Evolutionary conservation across 495 filamentous ascomycete species (phyloP).

Genomic region (Penicillium nucicola): DNA sequence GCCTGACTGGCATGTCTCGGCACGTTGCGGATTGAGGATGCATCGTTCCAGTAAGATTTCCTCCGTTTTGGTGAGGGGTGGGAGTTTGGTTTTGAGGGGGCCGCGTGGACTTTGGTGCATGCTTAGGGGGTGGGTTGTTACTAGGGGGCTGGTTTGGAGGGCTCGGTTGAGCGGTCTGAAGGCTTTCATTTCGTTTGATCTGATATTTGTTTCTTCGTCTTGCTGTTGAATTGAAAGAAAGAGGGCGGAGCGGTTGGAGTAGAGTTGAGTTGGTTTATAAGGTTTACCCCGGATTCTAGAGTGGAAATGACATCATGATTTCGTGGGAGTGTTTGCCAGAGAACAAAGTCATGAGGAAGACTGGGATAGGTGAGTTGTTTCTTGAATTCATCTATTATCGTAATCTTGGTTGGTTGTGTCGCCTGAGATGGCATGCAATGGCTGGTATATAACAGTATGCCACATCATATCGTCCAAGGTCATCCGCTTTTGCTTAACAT

Average conservation of each 20-base stretch:
- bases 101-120: no score
- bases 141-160: not conserved
- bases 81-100: not conserved
- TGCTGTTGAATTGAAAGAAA: not conserved
- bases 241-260: not conserved
- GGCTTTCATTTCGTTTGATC: not conserved
- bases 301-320: conserved; percentile 3
- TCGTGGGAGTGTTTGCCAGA: not conserved
- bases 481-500: no score
- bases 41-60: conserved; percentile 17
- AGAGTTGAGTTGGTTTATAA: not conserved
- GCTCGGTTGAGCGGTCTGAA: not conserved
- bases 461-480: no score
- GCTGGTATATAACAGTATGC: no score
- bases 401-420: no score
- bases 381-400: no score
- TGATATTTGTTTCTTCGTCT: not conserved
- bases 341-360: no score
- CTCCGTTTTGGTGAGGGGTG: not conserved
- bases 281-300: not conserved
- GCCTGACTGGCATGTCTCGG: conserved; percentile 26
- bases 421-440: no score
- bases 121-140: no score
- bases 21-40: conserved; percentile 21
- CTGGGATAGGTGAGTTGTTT: no score